Base-by-base conservation (phyloP, 495 filamentous ascomycete genomes). In the Venustampulla echinocandica region DNA sequence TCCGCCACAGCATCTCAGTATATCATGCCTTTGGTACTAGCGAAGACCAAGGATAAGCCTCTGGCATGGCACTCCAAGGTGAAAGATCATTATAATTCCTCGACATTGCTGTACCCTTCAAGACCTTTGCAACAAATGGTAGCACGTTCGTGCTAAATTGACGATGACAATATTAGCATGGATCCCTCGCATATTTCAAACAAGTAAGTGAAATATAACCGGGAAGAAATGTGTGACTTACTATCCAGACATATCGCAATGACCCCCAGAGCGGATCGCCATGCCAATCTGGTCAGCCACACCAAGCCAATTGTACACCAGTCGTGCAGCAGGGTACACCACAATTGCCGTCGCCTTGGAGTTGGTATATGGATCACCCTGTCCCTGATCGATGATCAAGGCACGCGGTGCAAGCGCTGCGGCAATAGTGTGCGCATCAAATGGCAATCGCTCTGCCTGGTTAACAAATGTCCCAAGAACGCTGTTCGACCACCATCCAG, bases 341-440 rank as follows among this genome's bases (percentile, higher is more conserved):
- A 72, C 61, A 4, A 68, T 59, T 4, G 72, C 62, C 3, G 72
- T 76, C 19, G 61, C 72, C 59, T 73, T 73, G 45, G 63, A 69
- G 47, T 76, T 68, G n/a, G 63, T 66, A 50, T 67, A 76, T 42
- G 61, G 61, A 49, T 75, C 72, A 17, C 64, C 64, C 3, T 61
- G 61, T 11, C 69, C 69, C 54, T 75, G 69, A 38, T 76, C 69
- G 42, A 74, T 69, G 17, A 74, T 58, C 1, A 75, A 49, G 0
- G 73, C 73, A n/a, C 71, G 57, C 0, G 73, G 73, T n/a, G 72
- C 69, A 33, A 75, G 67, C 9, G 71, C 69, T 1, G 71, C 67
- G 1, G 69, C 71, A 47, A 76, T 71, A 18, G 70, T 75, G 47
- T 76, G 71, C 0, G 70, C 67, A 47, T 76, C 73, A 53, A 63